A percentile compares a stretch with the other conserved stretches of the same genome.
phyloP scores from a whole-genome alignment of 306 rosid genomes.

The Styphnolobium japonicum region DNA sequence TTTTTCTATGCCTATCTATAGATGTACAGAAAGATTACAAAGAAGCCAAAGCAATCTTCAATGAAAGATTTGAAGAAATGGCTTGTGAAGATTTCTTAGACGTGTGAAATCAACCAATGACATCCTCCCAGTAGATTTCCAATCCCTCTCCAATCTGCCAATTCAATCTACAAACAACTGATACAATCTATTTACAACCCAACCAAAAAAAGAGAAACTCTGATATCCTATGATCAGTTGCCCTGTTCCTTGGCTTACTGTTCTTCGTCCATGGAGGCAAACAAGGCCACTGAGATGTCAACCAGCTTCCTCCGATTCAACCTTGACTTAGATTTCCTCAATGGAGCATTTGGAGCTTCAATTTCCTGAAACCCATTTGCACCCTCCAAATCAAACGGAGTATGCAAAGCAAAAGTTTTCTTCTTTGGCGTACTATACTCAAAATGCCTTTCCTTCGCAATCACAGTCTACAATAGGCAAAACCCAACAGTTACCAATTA shows the following conservation, averaged over 20 bases:
- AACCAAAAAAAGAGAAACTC: neutral
- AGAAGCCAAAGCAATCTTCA: slow-evolving; percentile 45
- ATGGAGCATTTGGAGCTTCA: slow-evolving; percentile 60
- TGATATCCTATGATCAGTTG: neutral
- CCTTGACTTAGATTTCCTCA: slow-evolving; percentile 25
- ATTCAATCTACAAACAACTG: slow-evolving; percentile 5
- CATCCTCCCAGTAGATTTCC: slow-evolving; percentile 13
- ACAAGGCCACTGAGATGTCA: slow-evolving; percentile 42
- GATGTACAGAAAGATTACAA: slow-evolving; percentile 39
- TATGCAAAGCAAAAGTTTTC: slow-evolving; percentile 29
- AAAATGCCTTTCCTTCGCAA: slow-evolving; percentile 61
- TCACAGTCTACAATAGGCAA: slow-evolving; percentile 42
- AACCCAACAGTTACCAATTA: neutral
- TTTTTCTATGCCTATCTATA: neutral
- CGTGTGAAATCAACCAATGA: slow-evolving; percentile 23
- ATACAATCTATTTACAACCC: slow-evolving; percentile 27
- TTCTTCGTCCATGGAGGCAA: slow-evolving; percentile 35
- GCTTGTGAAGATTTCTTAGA: slow-evolving; percentile 28
- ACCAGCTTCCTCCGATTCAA: slow-evolving; percentile 32
- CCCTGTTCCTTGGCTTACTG: neutral
- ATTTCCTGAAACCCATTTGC: slow-evolving; percentile 24
- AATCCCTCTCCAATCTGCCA: slow-evolving; percentile 11
- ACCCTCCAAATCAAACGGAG: slow-evolving; percentile 27
- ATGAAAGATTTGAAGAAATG: slow-evolving; percentile 54
- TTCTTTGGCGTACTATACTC: slow-evolving; percentile 64